Conservation (phyloP, 2,329 filamentous ascomycete species). For the Talaromyces sp. region DNA sequence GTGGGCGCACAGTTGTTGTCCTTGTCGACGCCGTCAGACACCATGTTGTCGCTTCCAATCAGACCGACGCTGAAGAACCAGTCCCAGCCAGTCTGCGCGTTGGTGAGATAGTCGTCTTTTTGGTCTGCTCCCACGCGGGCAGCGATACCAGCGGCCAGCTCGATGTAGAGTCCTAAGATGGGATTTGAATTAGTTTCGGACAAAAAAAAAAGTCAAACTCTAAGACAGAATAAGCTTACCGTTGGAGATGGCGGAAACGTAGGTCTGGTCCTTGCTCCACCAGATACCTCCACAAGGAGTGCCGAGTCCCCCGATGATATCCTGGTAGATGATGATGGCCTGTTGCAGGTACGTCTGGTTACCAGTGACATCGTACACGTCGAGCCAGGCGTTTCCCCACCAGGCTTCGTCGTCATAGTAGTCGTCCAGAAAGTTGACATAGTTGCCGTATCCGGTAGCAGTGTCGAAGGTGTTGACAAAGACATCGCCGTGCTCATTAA, state of each 20-base stretch:
- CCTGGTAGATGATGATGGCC: slow-evolving; percentile 8
- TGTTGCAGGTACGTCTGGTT: slow-evolving; percentile 3
- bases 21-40: slow-evolving; percentile 5
- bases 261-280: slow-evolving; percentile 7
- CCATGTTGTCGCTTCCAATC: slow-evolving; percentile 4
- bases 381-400: slow-evolving; percentile 12
- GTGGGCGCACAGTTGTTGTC: slow-evolving; percentile 3
- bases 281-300: slow-evolving; percentile 11
- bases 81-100: slow-evolving; percentile 2
- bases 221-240: background rate
- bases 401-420: slow-evolving; percentile 11
- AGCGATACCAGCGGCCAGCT: slow-evolving; percentile 8
- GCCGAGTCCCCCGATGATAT: slow-evolving; percentile 7
- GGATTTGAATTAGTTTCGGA: background rate
- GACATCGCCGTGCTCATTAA: slow-evolving; percentile 5
- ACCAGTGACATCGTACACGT: slow-evolving; percentile 9
- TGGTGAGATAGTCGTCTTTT: background rate
- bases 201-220: background rate
- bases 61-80: slow-evolving; percentile 11
- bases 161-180: slow-evolving; percentile 6
- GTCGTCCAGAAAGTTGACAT: slow-evolving; percentile 8
- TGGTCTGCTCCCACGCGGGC: slow-evolving; percentile 2
- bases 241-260: slow-evolving; percentile 8
- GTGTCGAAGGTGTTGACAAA: slow-evolving; percentile 3
- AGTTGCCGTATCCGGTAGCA: slow-evolving; percentile 7